Percentiles rank a stretch among this genome's conserved stretches.
phyloP scores from a whole-genome alignment of 345 rosid genomes.

The Camelina hispida region DNA sequence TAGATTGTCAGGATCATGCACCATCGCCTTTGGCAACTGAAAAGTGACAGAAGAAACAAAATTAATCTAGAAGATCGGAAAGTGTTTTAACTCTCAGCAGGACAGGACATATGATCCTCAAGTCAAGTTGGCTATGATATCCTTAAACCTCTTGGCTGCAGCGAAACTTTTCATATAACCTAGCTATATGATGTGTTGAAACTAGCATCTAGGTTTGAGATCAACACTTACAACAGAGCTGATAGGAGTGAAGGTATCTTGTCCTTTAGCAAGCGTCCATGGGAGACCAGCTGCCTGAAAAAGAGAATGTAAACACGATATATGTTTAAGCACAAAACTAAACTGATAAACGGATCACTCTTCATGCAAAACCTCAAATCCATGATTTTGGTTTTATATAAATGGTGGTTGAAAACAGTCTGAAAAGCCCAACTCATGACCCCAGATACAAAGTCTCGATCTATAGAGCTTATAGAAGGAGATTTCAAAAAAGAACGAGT shows the following conservation, averaged over 20 bases:
- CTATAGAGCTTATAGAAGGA: not conserved
- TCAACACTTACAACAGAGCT: conserved; percentile 74
- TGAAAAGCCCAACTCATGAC: not conserved
- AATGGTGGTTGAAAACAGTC: not conserved
- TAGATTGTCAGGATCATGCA: conserved; percentile 78
- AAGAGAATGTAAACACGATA: conserved; percentile 5
- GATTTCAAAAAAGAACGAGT: not conserved
- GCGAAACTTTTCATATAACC: conserved; percentile 1
- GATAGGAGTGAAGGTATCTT: conserved; percentile 93
- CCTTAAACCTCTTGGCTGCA: not conserved
- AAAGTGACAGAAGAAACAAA: conserved; percentile 11
- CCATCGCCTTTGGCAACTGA: conserved; percentile 70
- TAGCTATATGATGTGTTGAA: not conserved
- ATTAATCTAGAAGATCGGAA: not conserved
- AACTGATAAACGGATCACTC: not conserved
- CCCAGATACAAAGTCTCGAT: not conserved
- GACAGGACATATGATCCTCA: conserved; percentile 11
- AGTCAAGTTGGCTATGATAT: conserved; percentile 16
- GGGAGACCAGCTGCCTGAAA: conserved; percentile 92
- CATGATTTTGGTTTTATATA: not conserved
- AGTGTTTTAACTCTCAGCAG: not conserved
- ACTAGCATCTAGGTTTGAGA: conserved; percentile 1
- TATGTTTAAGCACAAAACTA: not conserved
- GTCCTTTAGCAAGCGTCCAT: conserved; percentile 94
- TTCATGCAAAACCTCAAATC: conserved; percentile 3